A percentile compares a stretch with the other conserved stretches of the same genome.
phyloP scores from a whole-genome alignment of 371 early-diverging fungal species.

The Mortierella polycephala region DNA sequence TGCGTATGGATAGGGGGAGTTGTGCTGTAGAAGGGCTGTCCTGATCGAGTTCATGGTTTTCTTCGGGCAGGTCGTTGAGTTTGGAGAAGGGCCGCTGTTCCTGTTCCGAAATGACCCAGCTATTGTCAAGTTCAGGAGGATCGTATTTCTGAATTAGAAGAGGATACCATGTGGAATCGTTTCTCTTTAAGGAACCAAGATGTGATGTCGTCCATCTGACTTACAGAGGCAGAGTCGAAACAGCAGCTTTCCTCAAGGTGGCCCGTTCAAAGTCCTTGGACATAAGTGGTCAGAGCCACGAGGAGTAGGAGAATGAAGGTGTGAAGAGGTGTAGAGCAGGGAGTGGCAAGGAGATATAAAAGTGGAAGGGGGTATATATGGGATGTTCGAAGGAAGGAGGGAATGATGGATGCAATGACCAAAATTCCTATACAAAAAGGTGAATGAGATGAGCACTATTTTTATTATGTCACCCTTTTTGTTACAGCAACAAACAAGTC shows the following conservation, averaged over 20 bases:
- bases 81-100: neutral
- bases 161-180: too few species aligned
- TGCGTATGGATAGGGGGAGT: neutral
- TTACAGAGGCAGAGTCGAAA: conserved; percentile 47
- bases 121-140: neutral
- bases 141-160: too few species aligned
- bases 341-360: neutral
- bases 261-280: conserved; percentile 48
- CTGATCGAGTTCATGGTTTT: neutral
- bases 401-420: neutral
- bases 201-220: neutral
- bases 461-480: too few species aligned
- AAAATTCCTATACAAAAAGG: neutral
- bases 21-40: neutral
- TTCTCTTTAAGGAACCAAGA: too few species aligned
- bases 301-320: neutral
- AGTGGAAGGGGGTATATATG: neutral
- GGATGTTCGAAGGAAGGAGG: neutral
- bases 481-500: conserved; percentile 12
- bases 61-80: conserved; percentile 8
- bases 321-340: neutral
- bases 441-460: neutral
- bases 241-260: conserved; percentile 47
- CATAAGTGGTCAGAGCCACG: neutral
- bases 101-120: conserved; percentile 30